Evolutionary conservation across 1,139 yeast species (phyloP).

Genomic region (Zygotorulaspora mrakii): DNA sequence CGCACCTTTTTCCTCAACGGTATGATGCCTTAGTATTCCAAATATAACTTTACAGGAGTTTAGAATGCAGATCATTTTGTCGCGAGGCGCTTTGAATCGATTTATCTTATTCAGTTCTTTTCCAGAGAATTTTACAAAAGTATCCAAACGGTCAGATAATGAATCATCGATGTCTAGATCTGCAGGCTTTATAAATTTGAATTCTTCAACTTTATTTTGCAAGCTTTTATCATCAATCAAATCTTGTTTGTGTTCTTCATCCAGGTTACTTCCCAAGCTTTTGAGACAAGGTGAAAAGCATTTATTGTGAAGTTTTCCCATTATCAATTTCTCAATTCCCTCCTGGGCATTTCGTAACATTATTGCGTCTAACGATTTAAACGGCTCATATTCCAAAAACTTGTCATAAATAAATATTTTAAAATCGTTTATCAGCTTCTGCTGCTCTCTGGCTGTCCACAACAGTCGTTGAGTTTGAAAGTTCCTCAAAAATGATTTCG

Average conservation of each 20-base stretch:
- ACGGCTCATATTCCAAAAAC: conserved; percentile 67
- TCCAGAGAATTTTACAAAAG: conserved; percentile 68
- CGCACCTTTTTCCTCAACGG: conserved; percentile 72
- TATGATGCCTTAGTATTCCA: conserved; percentile 69
- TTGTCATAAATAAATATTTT: conserved; percentile 65
- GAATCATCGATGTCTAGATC: conserved; percentile 71
- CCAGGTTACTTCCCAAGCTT: conserved; percentile 37
- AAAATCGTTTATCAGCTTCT: conserved; percentile 71
- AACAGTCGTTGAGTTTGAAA: conserved; percentile 55
- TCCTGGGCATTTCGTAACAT: conserved; percentile 74
- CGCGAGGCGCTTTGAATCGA: conserved; percentile 87
- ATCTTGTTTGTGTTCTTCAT: conserved; percentile 57
- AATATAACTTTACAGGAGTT: conserved; percentile 91
- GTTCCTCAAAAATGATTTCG: conserved; percentile 73
- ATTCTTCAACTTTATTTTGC: conserved; percentile 56
- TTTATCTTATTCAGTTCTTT: conserved; percentile 72
- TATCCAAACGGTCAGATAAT: conserved; percentile 45
- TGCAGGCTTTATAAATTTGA: conserved; percentile 69
- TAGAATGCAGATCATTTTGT: conserved; percentile 83
- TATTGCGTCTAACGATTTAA: conserved; percentile 57
- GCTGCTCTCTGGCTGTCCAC: conserved; percentile 76
- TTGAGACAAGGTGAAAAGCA: conserved; percentile 79
- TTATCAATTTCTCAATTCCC: conserved; percentile 87
- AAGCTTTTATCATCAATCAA: conserved; percentile 57
- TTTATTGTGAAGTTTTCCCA: conserved; percentile 76